phyloP scores from a whole-genome alignment of 2,329 filamentous ascomycete species.

The Colletotrichum cuscutae region DNA sequence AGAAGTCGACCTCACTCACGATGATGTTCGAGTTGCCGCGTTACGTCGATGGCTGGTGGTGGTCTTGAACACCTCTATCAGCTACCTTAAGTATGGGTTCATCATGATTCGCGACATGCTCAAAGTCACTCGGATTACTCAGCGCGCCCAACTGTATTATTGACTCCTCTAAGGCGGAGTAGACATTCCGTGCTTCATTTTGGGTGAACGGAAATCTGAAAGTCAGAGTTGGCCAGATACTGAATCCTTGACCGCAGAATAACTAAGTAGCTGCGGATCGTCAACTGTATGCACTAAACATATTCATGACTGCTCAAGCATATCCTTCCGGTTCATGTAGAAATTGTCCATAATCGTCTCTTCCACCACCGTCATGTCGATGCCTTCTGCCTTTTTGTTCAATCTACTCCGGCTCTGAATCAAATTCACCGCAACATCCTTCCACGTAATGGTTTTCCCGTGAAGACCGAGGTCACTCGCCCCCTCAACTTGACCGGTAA shows the following conservation, averaged over 20 bases:
- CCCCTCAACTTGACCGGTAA: not conserved
- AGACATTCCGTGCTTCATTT: no score
- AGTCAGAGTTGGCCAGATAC: not conserved
- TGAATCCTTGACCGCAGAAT: not conserved
- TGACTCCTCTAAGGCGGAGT: no score
- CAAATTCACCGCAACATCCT: not conserved
- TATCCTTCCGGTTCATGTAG: slow-evolving; percentile 1
- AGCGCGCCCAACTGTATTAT: no score
- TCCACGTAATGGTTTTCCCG: not conserved
- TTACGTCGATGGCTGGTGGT: not conserved
- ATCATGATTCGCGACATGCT: no score
- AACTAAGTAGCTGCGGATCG: not conserved
- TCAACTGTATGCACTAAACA: not conserved
- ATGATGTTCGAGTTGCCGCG: not conserved
- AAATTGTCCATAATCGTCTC: not conserved
- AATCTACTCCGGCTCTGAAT: slow-evolving; percentile 7
- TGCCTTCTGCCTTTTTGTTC: not conserved
- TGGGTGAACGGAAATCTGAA: not conserved
- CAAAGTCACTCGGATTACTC: no score
- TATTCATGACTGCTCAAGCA: not conserved
- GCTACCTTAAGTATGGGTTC: no score
- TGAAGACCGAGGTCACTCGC: not conserved
- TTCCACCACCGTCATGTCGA: slow-evolving; percentile 11
- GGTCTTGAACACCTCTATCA: no score
- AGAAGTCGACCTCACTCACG: not conserved